phyloP scores from a whole-genome alignment of 345 rosid genomes.

The Brassica incana region DNA sequence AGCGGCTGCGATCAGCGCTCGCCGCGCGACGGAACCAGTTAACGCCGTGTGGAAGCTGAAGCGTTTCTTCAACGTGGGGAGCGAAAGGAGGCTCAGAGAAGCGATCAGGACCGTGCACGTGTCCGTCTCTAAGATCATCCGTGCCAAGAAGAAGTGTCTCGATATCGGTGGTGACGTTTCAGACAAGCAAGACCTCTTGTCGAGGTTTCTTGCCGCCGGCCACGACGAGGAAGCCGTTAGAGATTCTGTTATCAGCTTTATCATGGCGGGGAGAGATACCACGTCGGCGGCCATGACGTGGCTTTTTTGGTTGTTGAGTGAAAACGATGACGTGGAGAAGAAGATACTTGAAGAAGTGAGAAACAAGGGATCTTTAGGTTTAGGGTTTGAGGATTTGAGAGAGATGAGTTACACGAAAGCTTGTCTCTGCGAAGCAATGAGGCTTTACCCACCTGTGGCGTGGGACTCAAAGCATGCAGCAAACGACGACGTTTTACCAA shows the following conservation, averaged over 20 bases:
- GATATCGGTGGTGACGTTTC: slow-evolving; percentile 15
- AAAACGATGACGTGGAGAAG: slow-evolving; percentile 39
- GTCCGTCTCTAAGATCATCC: slow-evolving; percentile 43
- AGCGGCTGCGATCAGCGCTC: slow-evolving; percentile 58
- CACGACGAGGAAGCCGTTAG: slow-evolving; percentile 53
- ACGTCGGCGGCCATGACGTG: slow-evolving; percentile 70
- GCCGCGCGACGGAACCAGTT: slow-evolving; percentile 53
- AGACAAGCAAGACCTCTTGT: slow-evolving; percentile 46
- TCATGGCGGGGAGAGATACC: slow-evolving; percentile 75
- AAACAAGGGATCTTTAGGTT: slow-evolving; percentile 13
- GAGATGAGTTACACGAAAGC: slow-evolving; percentile 58
- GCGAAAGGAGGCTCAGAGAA: slow-evolving; percentile 55
- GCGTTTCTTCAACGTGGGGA: slow-evolving; percentile 52
- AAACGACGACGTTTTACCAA: slow-evolving; percentile 56
- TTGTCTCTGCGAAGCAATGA: slow-evolving; percentile 63
- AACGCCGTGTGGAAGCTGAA: slow-evolving; percentile 65
- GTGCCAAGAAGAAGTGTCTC: slow-evolving; percentile 38
- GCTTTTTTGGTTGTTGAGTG: slow-evolving; percentile 64
- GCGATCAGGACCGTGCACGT: slow-evolving; percentile 47
- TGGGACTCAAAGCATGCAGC: slow-evolving; percentile 71
- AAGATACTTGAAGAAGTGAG: slow-evolving; percentile 44
- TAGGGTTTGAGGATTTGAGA: slow-evolving; percentile 45
- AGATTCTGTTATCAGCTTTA: slow-evolving; percentile 63
- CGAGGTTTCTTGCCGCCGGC: slow-evolving; percentile 50
- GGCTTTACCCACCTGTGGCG: slow-evolving; percentile 76